Evolutionary conservation across 345 rosid species (phyloP), one percentile per base, ranked within the genome.

Genomic region (Lepidium sativum): DNA sequence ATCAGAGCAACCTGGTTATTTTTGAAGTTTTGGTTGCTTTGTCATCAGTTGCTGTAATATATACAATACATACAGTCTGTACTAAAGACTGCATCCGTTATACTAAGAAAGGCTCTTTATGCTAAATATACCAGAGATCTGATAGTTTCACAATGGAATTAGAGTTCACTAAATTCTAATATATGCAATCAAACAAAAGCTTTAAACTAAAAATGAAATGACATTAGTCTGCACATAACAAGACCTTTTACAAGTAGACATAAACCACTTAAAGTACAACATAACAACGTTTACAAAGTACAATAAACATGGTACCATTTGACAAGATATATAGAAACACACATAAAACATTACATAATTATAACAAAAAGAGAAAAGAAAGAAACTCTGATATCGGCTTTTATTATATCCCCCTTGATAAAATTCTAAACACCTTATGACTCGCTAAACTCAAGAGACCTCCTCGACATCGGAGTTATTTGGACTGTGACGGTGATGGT

Each of bases 351-450:
- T 54, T 23, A 43, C 18, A 23, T 37, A 27, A 27, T 6, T 27
- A 57, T 32, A 25, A 59, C 16, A 44, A 63, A 27, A 6, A 44
- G 20, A 44, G 37, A 63, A 27, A 6, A 44, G 20, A 44, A 18
- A 39, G 15, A 21, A 33, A 48, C 64, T 44, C 38, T 27, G 44
- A 63, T 23, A 45, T 18, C 31, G 40, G 27, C 45, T 45, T 50
- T 71, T 65, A 71, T 65, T 71, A 0, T 27, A 32, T 25, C 47
- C 51, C 41, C 58, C 43, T 18, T 41, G 68, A 71, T 71, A 53
- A 71, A 71, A 71, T 65, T 71, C 48, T 50, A 64, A 57, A 40
- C 66, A 64, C 54, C 39, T 72, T 72, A 57, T 65, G 65, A 39
- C 54, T 64, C 75, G 35, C 31, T 18, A 32, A 50, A 50, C 76